Evolutionary conservation across 2,329 filamentous ascomycete genomes (phyloP), one percentile per base, ranked within the genome.

Genomic region (Diaporthe aspalathi): DNA sequence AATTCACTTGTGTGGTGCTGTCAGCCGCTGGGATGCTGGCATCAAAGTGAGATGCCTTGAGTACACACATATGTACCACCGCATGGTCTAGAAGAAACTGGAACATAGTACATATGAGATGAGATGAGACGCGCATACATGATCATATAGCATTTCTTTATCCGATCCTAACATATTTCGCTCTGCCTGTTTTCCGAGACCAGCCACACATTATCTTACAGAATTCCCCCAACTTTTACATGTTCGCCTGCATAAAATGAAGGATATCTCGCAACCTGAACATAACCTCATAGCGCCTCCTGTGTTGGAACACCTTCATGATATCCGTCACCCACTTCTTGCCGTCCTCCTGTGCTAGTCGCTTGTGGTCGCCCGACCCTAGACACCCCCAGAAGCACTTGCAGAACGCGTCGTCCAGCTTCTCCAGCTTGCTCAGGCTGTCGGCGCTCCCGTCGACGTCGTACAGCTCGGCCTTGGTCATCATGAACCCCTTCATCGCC

Each of bases 321-420:
- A 70, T 70, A 27, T 70, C 68, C 7, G 57, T 66, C 56, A 70
- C 68, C 68, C 68, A 70, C 53, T 70, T 62, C 22, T 70, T 70
- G 12, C 68, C 68, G 6, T 70, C 68, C 29, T 70, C 68, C 24
- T 62, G 45, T 27, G 68, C 68, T 7, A 70, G 38, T 14, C 68
- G 49, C 32, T 70, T 70, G 50, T 53, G 68, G 29, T 70, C 68
- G 22, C 68, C 68, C 16, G 68, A 56, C 14, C 57, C 68, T 1
- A 70, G 35, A 16, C 68, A 70, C 1, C 68, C 49, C 68, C 68
- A 70, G 29, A 70, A 70, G 27, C 57, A 54, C 9, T 70, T 70
- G 57, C 68, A 70, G 27, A 70, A 70, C 2, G 68, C 68, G n/a
- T 70, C 62, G 22, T 70, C 68, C 24, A 70, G 57, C 68, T 54